Conservation (phyloP, 805 yeast genomes). For the Blastobotrys muscicola region DNA sequence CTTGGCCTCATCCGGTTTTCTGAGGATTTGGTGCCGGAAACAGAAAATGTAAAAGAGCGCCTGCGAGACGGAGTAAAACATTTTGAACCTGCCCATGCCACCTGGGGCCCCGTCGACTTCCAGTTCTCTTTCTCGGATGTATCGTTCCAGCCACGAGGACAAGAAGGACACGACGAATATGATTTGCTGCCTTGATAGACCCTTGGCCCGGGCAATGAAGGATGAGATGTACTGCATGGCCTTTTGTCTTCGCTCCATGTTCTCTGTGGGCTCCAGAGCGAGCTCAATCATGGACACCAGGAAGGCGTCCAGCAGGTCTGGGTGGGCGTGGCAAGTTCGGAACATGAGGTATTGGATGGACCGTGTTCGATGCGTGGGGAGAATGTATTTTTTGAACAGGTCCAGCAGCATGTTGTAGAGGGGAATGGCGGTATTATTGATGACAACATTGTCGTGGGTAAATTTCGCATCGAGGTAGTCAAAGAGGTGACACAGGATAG, state of each 20-base stretch:
- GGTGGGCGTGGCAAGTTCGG: conserved; percentile 69
- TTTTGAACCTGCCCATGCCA: conserved; percentile 86
- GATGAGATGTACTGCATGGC: conserved; percentile 89
- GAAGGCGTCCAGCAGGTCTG: conserved; percentile 77
- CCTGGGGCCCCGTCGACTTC: conserved; percentile 58
- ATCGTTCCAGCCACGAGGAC: conserved; percentile 74
- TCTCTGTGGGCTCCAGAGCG: conserved; percentile 62
- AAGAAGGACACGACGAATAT: conserved; percentile 75
- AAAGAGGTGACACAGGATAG: conserved; percentile 51
- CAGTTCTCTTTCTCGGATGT: conserved; percentile 71
- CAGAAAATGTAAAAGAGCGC: conserved; percentile 86
- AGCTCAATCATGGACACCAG: conserved; percentile 73
- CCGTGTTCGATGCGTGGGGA: conserved; percentile 88
- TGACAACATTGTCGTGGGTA: conserved; percentile 18
- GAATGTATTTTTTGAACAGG: conserved; percentile 67
- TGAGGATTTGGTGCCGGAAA: conserved; percentile 62
- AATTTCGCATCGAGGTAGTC: conserved; percentile 40
- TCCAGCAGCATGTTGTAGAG: conserved; percentile 67
- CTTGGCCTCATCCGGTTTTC: conserved; percentile 28
- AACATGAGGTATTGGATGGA: conserved; percentile 80
- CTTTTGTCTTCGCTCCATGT: conserved; percentile 68
- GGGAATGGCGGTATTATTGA: conserved; percentile 37
- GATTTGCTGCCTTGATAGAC: conserved; percentile 60
- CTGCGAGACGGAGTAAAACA: conserved; percentile 86
- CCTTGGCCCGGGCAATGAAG: conserved; percentile 77